phyloP scores from a whole-genome alignment of 441 rosid genomes.

The Omphalea diandra region DNA sequence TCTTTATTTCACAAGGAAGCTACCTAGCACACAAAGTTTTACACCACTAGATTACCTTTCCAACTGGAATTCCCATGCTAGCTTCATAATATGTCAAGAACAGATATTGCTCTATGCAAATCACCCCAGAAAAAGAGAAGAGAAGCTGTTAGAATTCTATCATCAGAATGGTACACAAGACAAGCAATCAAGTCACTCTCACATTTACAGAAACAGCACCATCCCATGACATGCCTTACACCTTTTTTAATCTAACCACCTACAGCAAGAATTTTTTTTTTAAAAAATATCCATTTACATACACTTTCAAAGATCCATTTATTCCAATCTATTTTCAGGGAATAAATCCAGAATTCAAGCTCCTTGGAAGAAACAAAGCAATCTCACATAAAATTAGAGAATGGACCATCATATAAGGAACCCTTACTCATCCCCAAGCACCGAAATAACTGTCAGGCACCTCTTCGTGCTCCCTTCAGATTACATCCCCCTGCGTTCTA shows the following conservation, averaged over 20 bases:
- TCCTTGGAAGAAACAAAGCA: neutral
- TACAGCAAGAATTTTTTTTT: neutral
- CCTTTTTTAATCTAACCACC: slow-evolving; percentile 1
- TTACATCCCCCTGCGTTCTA: no score
- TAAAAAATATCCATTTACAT: slow-evolving; percentile 4
- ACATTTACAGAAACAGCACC: slow-evolving; percentile 1
- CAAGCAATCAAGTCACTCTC: neutral
- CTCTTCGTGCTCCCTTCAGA: no score
- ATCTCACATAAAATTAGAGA: neutral
- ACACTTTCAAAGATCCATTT: neutral
- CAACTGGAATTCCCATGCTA: neutral
- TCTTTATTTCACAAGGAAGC: slow-evolving; percentile 10
- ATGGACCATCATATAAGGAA: slow-evolving; percentile 3
- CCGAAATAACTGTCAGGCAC: no score
- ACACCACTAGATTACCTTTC: neutral
- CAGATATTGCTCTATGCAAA: neutral
- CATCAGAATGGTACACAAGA: neutral
- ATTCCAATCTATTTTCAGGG: neutral
- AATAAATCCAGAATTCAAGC: neutral
- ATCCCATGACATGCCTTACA: neutral
- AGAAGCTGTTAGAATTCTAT: neutral
- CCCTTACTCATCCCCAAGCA: no score
- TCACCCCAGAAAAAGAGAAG: neutral
- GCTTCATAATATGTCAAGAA: neutral
- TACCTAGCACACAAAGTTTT: neutral